Evolutionary conservation across 805 yeast genomes (phyloP), one percentile per base, ranked within the genome.

Genomic region (Cyberlindnera sargentensis): DNA sequence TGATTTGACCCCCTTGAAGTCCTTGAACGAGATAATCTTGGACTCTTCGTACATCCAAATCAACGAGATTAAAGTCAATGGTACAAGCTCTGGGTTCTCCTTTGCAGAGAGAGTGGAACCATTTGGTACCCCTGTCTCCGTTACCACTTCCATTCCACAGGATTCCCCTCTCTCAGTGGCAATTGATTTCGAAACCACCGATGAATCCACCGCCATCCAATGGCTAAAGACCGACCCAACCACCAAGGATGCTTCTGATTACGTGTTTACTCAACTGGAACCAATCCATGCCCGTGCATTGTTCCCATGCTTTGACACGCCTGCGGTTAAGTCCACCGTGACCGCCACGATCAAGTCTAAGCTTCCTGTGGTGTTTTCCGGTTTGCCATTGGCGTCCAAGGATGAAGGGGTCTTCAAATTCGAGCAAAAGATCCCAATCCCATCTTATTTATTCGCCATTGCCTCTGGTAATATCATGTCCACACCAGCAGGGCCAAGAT

Each of bases 281-380:
- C 89, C 96, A 32, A 88, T 85, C 50, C 96, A 89, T 58, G 93
- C 95, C 6, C 74, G 96, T 56, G 76, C 91, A 11, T 71, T 88
- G 57, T 82, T 84, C 66, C 96, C 96, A 7, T 84, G 88, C 55
- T 89, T 89, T 59, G 96, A 89, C 62, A 88, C 96, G 0, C 96
- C 96, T 2, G 73, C 91, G 0, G 73, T 88, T 29, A 89, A 89
- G 61, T 73, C 89, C 2, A 70, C 81, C 1, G 84, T 72, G 56
- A 61, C 66, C 15, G 79, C 82, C 49, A 66, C 65, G 25, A 78
- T 84, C 42, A 71, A 63, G 35, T 84, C 95, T 2, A 73, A 78
- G 11, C 70, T 75, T 43, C 84, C 84, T n/a, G 77, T 78, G 4
- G 78, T 88, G 27, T 80, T 86, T 64, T 79, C 90, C 5, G 96